These are phyloP conservation scores for Gigaspora rosea DNA, from an alignment of 192 early-diverging fungal species.

Conservation along the genomic window DNA sequence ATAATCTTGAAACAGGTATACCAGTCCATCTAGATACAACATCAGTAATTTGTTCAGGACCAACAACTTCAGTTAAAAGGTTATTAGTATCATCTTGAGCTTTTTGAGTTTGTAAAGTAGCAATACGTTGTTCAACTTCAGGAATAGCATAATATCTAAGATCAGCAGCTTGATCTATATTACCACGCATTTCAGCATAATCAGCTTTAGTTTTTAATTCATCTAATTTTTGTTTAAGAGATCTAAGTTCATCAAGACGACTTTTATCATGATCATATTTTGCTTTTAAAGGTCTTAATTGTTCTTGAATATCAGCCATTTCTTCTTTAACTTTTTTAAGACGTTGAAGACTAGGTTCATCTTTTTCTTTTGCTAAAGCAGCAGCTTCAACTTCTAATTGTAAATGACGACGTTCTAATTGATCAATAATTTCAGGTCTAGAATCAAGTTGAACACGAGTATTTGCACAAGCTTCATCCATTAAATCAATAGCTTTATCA, in stretches of 20 bases:
- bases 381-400: constrained; percentile 97
- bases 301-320: constrained; percentile 78
- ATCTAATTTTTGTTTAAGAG: constrained; percentile 86
- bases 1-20: constrained; percentile 89
- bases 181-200: constrained; percentile 82
- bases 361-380: constrained; percentile 93
- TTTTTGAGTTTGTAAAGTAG: constrained; percentile 67
- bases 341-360: constrained; percentile 75
- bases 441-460: constrained; percentile 95
- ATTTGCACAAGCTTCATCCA: constrained; percentile 97
- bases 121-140: constrained; percentile 77
- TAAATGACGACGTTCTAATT: constrained; percentile 87
- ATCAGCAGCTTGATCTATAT: constrained; percentile 88
- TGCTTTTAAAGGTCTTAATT: constrained; percentile 86
- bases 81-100: constrained; percentile 59
- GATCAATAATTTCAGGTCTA: constrained; percentile 95
- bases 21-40: constrained; percentile 96
- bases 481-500: constrained; percentile 81
- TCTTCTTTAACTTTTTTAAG: constrained; percentile 80
- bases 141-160: constrained; percentile 94
- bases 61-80: constrained; percentile 84
- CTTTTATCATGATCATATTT: constrained; percentile 85
- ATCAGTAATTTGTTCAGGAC: constrained; percentile 90
- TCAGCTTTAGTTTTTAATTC: constrained; percentile 81
- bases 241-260: constrained; percentile 85